phyloP scores from a whole-genome alignment of 176 grass and related monocot genomes.

The Dendrocalamus sinicus region DNA sequence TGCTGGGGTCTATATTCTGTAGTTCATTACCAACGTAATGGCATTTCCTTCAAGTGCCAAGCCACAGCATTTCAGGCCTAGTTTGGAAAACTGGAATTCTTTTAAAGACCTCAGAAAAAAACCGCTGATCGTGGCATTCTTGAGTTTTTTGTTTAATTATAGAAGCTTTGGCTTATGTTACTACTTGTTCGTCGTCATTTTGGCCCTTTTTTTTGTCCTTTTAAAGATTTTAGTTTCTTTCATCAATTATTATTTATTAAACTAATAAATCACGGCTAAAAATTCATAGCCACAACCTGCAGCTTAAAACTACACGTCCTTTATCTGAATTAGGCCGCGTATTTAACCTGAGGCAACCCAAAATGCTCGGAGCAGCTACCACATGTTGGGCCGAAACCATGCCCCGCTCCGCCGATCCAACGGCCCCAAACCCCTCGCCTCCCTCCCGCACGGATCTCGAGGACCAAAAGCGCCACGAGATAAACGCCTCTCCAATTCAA shows the following conservation, averaged over 20 bases:
- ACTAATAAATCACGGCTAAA: no score
- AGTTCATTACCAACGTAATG: neutral
- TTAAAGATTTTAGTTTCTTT: no score
- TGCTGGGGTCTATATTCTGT: neutral
- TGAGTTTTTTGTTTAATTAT: no score
- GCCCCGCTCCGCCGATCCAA: neutral
- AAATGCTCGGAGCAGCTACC: slow-evolving; percentile 2
- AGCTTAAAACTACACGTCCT: no score
- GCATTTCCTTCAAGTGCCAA: neutral
- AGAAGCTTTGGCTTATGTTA: no score
- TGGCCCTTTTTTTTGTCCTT: no score
- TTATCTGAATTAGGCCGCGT: neutral
- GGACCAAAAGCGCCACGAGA: slow-evolving; percentile 23
- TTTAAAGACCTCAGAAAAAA: neutral
- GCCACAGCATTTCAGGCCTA: neutral
- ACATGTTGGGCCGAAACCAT: slow-evolving; percentile 22
- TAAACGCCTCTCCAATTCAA: slow-evolving; percentile 42
- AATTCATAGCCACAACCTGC: no score
- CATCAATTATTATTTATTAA: no score
- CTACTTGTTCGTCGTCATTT: no score
- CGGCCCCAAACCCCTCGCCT: neutral
- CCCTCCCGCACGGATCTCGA: slow-evolving; percentile 20
- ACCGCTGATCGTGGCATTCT: neutral
- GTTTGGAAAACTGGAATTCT: neutral
- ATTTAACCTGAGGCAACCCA: slow-evolving; percentile 9